These are phyloP conservation scores for Peterozyma toletana DNA, from an alignment of 805 yeast genomes.

Conservation along the genomic window DNA sequence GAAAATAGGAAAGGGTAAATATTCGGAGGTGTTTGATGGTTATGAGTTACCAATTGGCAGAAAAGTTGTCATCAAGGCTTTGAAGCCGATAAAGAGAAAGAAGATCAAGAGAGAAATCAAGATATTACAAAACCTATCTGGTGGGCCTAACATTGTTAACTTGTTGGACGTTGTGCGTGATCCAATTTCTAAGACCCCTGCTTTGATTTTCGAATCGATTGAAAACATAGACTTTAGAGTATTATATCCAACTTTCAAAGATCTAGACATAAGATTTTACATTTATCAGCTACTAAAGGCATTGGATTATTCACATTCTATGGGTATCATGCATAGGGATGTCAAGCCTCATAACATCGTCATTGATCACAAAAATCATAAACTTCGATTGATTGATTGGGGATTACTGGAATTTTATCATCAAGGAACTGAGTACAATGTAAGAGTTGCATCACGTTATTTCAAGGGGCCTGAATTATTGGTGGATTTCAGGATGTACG, in stretches of 20 bases:
- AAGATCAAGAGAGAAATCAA: conserved; percentile 87
- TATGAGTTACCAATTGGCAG: conserved; percentile 56
- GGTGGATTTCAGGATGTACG: conserved; percentile 77
- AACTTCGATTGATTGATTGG: conserved; percentile 83
- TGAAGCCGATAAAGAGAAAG: conserved; percentile 89
- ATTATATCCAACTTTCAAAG: conserved; percentile 72
- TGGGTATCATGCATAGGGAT: conserved; percentile 94
- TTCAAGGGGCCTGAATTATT: conserved; percentile 89
- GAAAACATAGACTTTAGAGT: conserved; percentile 78
- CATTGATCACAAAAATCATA: conserved; percentile 68
- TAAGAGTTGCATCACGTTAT: conserved; percentile 85
- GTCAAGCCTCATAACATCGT: conserved; percentile 91
- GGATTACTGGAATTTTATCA: conserved; percentile 93
- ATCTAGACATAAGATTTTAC: conserved; percentile 72
- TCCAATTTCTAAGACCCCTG: conserved; percentile 74
- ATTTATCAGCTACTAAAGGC: conserved; percentile 78
- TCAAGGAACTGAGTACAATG: conserved; percentile 83
- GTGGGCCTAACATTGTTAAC: conserved; percentile 77
- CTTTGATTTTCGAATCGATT: conserved; percentile 78
- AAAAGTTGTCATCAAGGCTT: conserved; percentile 76
- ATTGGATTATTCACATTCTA: conserved; percentile 86
- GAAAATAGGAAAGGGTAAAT: conserved; percentile 89
- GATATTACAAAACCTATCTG: conserved; percentile 76
- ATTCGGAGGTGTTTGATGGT: conserved; percentile 92
- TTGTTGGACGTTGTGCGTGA: conserved; percentile 79